These are phyloP conservation scores for Balansia obtecta DNA, from an alignment of 2,329 filamentous ascomycete species.

Conservation along the genomic window DNA sequence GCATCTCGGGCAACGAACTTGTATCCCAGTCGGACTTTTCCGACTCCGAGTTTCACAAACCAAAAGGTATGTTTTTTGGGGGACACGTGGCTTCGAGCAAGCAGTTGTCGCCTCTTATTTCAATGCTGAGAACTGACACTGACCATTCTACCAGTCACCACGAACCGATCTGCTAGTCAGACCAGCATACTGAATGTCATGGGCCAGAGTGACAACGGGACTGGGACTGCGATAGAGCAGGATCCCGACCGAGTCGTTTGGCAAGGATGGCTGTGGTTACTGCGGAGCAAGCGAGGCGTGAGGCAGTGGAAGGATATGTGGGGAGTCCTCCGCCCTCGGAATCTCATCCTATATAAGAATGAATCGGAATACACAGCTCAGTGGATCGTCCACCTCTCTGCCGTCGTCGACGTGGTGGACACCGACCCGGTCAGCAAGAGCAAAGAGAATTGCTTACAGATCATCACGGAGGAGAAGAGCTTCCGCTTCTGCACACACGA, in stretches of 20 bases:
- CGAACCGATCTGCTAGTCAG: conserved; percentile 47
- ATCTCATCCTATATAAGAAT: conserved; percentile 85
- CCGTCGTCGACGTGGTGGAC: conserved; percentile 82
- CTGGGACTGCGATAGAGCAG: conserved; percentile 32
- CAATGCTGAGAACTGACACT: not conserved
- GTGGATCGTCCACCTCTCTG: conserved; percentile 66
- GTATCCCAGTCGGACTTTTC: conserved; percentile 83
- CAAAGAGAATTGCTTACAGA: conserved; percentile 78
- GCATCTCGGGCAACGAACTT: conserved; percentile 50
- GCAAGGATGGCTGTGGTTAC: conserved; percentile 78
- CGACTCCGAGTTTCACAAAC: conserved; percentile 44
- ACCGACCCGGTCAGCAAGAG: conserved; percentile 77
- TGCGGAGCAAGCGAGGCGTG: conserved; percentile 72
- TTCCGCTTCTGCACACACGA: conserved; percentile 65
- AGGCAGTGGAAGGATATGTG: conserved; percentile 92
- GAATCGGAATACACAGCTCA: conserved; percentile 80
- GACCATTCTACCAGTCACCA: conserved; percentile 11
- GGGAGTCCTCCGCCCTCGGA: conserved; percentile 78
- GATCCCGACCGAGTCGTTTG: conserved; percentile 85
- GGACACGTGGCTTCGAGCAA: not conserved
- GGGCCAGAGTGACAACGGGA: conserved; percentile 11
- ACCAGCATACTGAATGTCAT: conserved; percentile 33
- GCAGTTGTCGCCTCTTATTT: not conserved
- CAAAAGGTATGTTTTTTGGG: conserved; percentile 24
- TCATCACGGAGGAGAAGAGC: conserved; percentile 86